Percentiles rank a stretch among this genome's conserved stretches.
Evolutionary conservation across 345 rosid species (phyloP).

Genomic region (Stellera chamaejasme): DNA sequence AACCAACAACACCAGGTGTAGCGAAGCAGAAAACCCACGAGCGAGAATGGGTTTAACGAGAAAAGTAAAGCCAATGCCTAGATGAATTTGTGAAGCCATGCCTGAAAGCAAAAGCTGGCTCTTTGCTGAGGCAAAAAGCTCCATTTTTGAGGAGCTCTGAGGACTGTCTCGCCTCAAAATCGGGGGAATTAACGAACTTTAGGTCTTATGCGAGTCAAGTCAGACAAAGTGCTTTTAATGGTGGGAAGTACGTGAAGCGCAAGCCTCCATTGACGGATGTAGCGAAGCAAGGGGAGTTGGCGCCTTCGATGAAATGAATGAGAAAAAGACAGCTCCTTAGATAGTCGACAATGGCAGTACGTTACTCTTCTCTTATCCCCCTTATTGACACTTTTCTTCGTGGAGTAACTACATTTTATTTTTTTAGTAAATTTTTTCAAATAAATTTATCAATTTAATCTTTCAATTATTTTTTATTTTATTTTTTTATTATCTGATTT

Average conservation of each 20-base stretch:
- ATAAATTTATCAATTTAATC: too few species aligned
- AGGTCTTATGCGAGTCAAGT: not conserved
- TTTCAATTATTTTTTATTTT: too few species aligned
- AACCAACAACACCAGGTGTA: slow-evolving; percentile 34
- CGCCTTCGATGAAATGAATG: too few species aligned
- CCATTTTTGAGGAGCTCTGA: slow-evolving; percentile 14
- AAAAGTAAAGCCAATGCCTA: slow-evolving; percentile 12
- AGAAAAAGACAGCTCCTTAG: too few species aligned
- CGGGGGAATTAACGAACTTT: not conserved
- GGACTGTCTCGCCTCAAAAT: not conserved
- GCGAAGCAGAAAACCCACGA: slow-evolving; percentile 26
- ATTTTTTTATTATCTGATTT: too few species aligned
- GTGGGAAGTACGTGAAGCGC: slow-evolving; percentile 19
- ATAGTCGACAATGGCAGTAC: too few species aligned
- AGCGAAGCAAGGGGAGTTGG: too few species aligned
- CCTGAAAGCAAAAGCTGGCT: slow-evolving; percentile 3
- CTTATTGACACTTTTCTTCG: too few species aligned
- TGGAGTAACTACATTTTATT: too few species aligned
- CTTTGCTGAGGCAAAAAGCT: slow-evolving; percentile 7
- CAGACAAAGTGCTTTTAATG: slow-evolving; percentile 10
- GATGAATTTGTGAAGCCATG: too few species aligned
- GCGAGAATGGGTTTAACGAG: slow-evolving; percentile 22
- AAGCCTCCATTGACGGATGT: slow-evolving; percentile 6
- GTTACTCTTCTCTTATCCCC: too few species aligned
- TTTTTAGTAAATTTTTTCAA: too few species aligned